A percentile compares a stretch with the other conserved stretches of the same genome.
Conservation (phyloP, 2,329 filamentous ascomycete genomes). For the Epichloe glyceriae region DNA sequence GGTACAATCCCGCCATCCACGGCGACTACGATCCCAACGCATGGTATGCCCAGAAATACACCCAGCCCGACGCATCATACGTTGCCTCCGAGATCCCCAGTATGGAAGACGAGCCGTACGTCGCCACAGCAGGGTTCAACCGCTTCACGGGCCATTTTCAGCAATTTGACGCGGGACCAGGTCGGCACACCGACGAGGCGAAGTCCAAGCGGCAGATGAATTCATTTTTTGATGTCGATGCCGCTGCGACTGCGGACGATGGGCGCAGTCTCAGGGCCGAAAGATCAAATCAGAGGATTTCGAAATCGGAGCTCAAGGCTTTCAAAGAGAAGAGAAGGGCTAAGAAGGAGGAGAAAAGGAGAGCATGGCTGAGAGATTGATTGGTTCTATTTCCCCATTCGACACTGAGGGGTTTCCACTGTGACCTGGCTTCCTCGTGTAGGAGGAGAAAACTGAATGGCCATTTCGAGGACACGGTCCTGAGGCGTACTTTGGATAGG, state of each 20-base stretch:
- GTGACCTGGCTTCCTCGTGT: neutral
- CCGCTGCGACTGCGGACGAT: slow-evolving; percentile 80
- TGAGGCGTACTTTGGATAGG: neutral
- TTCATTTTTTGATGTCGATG: slow-evolving; percentile 91
- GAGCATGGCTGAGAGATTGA: slow-evolving; percentile 75
- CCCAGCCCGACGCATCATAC: slow-evolving; percentile 20
- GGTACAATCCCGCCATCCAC: slow-evolving; percentile 93
- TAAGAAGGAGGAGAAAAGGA: slow-evolving; percentile 86
- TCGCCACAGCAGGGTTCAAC: slow-evolving; percentile 69
- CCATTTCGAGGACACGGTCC: neutral
- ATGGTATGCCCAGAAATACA: slow-evolving; percentile 65
- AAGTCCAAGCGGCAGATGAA: slow-evolving; percentile 83
- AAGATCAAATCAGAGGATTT: slow-evolving; percentile 70
- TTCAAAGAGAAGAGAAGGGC: slow-evolving; percentile 83
- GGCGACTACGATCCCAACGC: slow-evolving; percentile 93
- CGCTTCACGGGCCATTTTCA: slow-evolving; percentile 82
- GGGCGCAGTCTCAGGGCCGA: slow-evolving; percentile 87
- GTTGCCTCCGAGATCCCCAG: slow-evolving; percentile 14
- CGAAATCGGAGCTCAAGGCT: slow-evolving; percentile 74
- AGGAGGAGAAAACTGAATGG: neutral
- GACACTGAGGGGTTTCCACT: neutral
- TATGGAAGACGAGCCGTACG: slow-evolving; percentile 42
- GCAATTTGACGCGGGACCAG: slow-evolving; percentile 49
- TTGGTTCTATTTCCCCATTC: neutral
- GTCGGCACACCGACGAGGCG: slow-evolving; percentile 73